Evolutionary conservation across 2,329 filamentous ascomycete genomes (phyloP), one percentile per base, ranked within the genome.

Genomic region (Ilyonectria sp.): DNA sequence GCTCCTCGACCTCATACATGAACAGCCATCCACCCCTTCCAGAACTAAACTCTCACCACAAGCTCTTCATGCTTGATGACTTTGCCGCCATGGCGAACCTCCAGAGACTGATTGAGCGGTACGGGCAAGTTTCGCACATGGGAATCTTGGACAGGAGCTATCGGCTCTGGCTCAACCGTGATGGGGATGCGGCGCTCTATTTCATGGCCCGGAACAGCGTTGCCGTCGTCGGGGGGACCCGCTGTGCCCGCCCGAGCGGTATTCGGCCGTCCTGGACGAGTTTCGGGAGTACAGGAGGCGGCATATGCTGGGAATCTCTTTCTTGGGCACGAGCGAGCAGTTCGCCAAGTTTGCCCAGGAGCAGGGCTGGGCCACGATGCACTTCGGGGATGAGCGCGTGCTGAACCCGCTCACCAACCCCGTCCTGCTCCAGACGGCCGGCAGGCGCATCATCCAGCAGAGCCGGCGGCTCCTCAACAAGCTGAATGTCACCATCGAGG

Each of bases 41-140:
- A 35, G 33, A 35, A 35, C 33, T 35, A 2, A 35, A 35, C 33
- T 2, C 3, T 3, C 33, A 35, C 33, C 8, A 3, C 33, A 35
- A 35, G 33, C 33, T 35, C 33, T 35, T 35, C 33, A 35, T 5
- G 33, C 33, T 35, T 13, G 33, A 35, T 5, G 33, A 35, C 33
- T 35, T 35, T 35, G 11, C 33, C 33, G 33, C 33, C 33, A 35
- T 35, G 33, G 33, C 33, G 33, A 35, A 35, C 33, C 33, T 35
- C 33, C 8, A 35, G 33, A 35, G 3, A 35, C 33, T 35, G 33
- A 35, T 35, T 35, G 33, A 8, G 33, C 33, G 33, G 33, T 33
- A 67, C n/a, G 63, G 54, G 4, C 56, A 53, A n/a, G 67, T 63
- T 6, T 60, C 65, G 8, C 65, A 68, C 35, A 68, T 68, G 65